These are phyloP conservation scores for Hyaloscypha hepaticicola DNA, from an alignment of 495 filamentous ascomycete genomes.

Conservation along the genomic window DNA sequence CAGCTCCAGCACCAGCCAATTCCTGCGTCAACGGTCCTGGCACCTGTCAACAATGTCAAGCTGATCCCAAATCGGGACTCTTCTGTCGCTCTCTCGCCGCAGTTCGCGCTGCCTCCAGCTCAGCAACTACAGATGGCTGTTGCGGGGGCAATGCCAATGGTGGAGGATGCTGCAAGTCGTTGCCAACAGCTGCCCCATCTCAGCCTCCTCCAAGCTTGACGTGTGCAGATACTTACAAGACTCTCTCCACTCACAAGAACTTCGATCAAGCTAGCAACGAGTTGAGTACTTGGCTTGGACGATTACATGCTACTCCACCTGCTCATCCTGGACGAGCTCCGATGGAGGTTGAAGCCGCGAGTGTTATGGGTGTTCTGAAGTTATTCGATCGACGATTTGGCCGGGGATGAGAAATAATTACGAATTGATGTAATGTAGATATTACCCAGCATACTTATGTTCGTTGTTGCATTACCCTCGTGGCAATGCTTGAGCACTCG, in stretches of 20 bases:
- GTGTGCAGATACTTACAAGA: slow-evolving; percentile 81
- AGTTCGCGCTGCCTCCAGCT: slow-evolving; percentile 48
- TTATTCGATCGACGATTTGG: slow-evolving; percentile 81
- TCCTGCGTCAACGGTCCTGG: slow-evolving; percentile 73
- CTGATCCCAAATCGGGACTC: slow-evolving; percentile 74
- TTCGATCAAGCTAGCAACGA: slow-evolving; percentile 76
- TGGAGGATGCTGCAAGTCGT: slow-evolving; percentile 51
- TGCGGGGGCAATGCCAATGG: slow-evolving; percentile 48
- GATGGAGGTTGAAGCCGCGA: slow-evolving; percentile 81
- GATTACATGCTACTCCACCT: slow-evolving; percentile 60
- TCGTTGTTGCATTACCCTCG: not conserved
- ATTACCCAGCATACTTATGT: not conserved
- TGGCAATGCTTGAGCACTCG: not conserved
- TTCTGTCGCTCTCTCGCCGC: slow-evolving; percentile 86
- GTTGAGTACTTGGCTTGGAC: slow-evolving; percentile 71
- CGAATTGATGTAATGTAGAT: not conserved
- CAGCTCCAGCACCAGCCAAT: slow-evolving; percentile 26
- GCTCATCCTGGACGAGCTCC: slow-evolving; percentile 49
- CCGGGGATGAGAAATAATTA: slow-evolving; percentile 27
- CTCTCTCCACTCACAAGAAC: slow-evolving; percentile 74
- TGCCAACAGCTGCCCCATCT: slow-evolving; percentile 20
- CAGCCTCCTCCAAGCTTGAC: slow-evolving; percentile 44
- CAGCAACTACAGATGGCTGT: slow-evolving; percentile 45
- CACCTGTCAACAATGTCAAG: slow-evolving; percentile 74
- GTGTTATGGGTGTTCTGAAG: slow-evolving; percentile 81